Percentiles rank a stretch among this genome's conserved stretches.
Evolutionary conservation across 768 basidiomycete genomes (phyloP).

Genomic region (Lentinula sp.): DNA sequence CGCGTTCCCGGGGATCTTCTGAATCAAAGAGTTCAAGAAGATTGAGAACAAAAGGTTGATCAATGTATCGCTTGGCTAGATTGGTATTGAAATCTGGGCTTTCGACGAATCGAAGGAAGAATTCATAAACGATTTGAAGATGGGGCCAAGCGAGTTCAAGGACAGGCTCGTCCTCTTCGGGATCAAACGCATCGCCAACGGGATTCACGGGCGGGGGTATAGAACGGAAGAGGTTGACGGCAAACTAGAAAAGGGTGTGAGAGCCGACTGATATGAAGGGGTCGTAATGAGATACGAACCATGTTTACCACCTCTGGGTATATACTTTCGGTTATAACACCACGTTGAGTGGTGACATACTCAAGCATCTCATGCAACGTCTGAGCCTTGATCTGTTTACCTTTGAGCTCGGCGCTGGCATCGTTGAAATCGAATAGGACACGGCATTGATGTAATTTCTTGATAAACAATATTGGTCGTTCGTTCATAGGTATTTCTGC

Average conservation of each 20-base stretch:
- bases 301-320: slow-evolving; percentile 99
- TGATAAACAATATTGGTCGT: slow-evolving; percentile 86
- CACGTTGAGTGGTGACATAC: slow-evolving; percentile 94
- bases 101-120: slow-evolving; percentile 98
- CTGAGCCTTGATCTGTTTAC: slow-evolving; percentile 98
- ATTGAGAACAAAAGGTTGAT: slow-evolving; percentile 92
- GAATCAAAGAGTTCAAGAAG: slow-evolving; percentile 97
- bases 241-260: slow-evolving; percentile 58
- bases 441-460: slow-evolving; percentile 92
- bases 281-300: slow-evolving; percentile 44
- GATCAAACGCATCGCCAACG: slow-evolving; percentile 96
- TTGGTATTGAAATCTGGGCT: slow-evolving; percentile 98
- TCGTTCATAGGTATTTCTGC: slow-evolving; percentile 86
- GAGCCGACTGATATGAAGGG: slow-evolving; percentile 3
- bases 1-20: slow-evolving; percentile 97
- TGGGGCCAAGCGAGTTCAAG: slow-evolving; percentile 99
- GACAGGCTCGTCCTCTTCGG: slow-evolving; percentile 98
- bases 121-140: slow-evolving; percentile 98
- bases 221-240: slow-evolving; percentile 96
- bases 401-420: slow-evolving; percentile 89
- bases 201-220: slow-evolving; percentile 99
- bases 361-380: slow-evolving; percentile 98
- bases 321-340: slow-evolving; percentile 93
- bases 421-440: slow-evolving; percentile 99
- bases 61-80: slow-evolving; percentile 94